phyloP scores from a whole-genome alignment of 768 basidiomycete genomes.

The Lactifluus volemus region DNA sequence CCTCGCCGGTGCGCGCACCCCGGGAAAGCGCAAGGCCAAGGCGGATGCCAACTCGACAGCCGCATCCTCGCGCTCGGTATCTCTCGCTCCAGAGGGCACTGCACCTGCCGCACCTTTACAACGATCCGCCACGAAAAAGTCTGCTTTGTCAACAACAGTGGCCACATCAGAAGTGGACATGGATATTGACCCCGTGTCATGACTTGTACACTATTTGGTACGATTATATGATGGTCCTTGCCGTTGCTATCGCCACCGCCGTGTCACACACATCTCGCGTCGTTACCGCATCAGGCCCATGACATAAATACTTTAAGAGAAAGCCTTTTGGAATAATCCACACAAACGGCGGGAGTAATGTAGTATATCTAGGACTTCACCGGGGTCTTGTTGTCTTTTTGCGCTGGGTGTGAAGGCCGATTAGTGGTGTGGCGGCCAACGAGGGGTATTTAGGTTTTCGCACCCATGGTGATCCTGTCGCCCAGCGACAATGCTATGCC shows the following conservation, averaged over 20 bases:
- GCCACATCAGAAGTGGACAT: conserved; percentile 14
- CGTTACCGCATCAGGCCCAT: neutral
- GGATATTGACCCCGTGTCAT: conserved; percentile 16
- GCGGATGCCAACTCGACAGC: conserved; percentile 19
- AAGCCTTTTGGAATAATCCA: conserved; percentile 7
- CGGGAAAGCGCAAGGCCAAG: conserved; percentile 16
- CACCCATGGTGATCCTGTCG: conserved; percentile 71
- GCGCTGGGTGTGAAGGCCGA: conserved; percentile 1
- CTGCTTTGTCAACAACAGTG: conserved; percentile 16
- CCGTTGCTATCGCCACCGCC: neutral
- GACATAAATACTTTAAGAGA: neutral
- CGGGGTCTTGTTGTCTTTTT: conserved; percentile 14
- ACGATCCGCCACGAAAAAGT: conserved; percentile 15
- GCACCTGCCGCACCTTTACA: neutral
- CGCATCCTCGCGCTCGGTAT: conserved; percentile 19
- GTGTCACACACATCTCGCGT: neutral
- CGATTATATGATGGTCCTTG: neutral
- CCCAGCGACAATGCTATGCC: conserved; percentile 92
- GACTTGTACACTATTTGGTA: neutral
- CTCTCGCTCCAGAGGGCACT: conserved; percentile 12
- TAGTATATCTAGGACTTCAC: conserved; percentile 16
- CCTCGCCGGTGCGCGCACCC: neutral
- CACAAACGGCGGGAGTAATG: conserved; percentile 4
- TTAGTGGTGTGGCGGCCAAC: neutral
- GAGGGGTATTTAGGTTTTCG: conserved; percentile 13